A percentile compares a stretch with the other conserved stretches of the same genome.
phyloP scores from a whole-genome alignment of 129 eudicot species.

The Flaveria ramosissima region DNA sequence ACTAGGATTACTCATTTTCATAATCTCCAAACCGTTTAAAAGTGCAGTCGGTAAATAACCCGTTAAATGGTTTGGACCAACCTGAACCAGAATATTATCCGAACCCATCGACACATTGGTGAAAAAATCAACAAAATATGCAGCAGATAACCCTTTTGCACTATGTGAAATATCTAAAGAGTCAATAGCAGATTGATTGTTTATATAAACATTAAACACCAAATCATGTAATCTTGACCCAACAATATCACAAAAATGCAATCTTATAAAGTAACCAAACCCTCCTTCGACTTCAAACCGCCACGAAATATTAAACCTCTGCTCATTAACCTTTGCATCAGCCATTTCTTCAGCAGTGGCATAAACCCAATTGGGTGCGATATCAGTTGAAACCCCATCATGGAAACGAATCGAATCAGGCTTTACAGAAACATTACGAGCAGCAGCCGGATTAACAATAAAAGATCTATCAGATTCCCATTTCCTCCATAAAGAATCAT shows the following conservation, averaged over 20 bases:
- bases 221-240: slow-evolving; percentile 38
- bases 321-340: slow-evolving; percentile 48
- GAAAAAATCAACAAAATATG: slow-evolving; percentile 51
- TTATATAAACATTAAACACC: slow-evolving; percentile 49
- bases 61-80: slow-evolving; percentile 44
- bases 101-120: slow-evolving; percentile 40
- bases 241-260: slow-evolving; percentile 61
- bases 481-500: slow-evolving; percentile 49
- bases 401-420: slow-evolving; percentile 37
- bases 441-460: slow-evolving; percentile 42
- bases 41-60: slow-evolving; percentile 42
- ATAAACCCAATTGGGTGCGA: slow-evolving; percentile 56
- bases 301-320: slow-evolving; percentile 54
- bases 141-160: slow-evolving; percentile 43
- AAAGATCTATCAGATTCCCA: slow-evolving; percentile 47
- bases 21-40: slow-evolving; percentile 58
- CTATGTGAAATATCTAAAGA: slow-evolving; percentile 45
- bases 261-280: slow-evolving; percentile 46
- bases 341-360: slow-evolving; percentile 65
- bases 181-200: slow-evolving; percentile 43
- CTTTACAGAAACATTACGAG: slow-evolving; percentile 35
- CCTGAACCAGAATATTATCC: slow-evolving; percentile 38
- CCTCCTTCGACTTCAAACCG: slow-evolving; percentile 48
- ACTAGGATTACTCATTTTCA: slow-evolving; percentile 52
- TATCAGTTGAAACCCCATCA: slow-evolving; percentile 40